These are phyloP conservation scores for Botrytis porri DNA, from an alignment of 2,329 filamentous ascomycete genomes.

Conservation along the genomic window DNA sequence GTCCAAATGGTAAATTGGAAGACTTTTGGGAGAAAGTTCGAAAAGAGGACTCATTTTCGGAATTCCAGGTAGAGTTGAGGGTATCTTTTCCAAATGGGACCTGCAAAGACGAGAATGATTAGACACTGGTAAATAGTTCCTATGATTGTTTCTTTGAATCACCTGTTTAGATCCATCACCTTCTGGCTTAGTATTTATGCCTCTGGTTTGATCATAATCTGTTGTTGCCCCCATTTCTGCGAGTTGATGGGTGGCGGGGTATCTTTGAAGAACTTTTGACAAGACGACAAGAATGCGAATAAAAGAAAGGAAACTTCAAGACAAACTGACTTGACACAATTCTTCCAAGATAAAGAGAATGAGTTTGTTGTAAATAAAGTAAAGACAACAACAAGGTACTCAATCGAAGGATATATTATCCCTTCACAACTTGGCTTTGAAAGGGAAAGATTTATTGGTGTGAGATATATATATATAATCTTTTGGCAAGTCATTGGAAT, in stretches of 20 bases:
- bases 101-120: slow-evolving; percentile 23
- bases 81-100: slow-evolving; percentile 32
- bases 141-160: slow-evolving; percentile 24
- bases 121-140: slow-evolving; percentile 16
- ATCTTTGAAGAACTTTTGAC: neutral
- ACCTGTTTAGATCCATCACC: slow-evolving; percentile 28
- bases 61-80: slow-evolving; percentile 36
- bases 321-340: slow-evolving; percentile 10
- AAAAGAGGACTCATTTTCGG: slow-evolving; percentile 29
- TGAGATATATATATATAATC: slow-evolving; percentile 2
- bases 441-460: slow-evolving; percentile 13
- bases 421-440: slow-evolving; percentile 12
- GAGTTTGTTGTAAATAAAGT: neutral
- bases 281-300: neutral
- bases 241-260: slow-evolving; percentile 9
- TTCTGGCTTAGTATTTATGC: slow-evolving; percentile 34
- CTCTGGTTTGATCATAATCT: slow-evolving; percentile 27
- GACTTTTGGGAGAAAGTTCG: slow-evolving; percentile 40
- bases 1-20: slow-evolving; percentile 56
- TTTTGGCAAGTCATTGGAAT: slow-evolving; percentile 7
- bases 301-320: neutral
- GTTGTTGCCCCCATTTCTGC: slow-evolving; percentile 32
- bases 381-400: neutral
- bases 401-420: slow-evolving; percentile 8
- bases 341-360: neutral